A percentile compares a stretch with the other conserved stretches of the same genome.
Conservation (phyloP, 495 filamentous ascomycete genomes). For the Podospora sp. region DNA sequence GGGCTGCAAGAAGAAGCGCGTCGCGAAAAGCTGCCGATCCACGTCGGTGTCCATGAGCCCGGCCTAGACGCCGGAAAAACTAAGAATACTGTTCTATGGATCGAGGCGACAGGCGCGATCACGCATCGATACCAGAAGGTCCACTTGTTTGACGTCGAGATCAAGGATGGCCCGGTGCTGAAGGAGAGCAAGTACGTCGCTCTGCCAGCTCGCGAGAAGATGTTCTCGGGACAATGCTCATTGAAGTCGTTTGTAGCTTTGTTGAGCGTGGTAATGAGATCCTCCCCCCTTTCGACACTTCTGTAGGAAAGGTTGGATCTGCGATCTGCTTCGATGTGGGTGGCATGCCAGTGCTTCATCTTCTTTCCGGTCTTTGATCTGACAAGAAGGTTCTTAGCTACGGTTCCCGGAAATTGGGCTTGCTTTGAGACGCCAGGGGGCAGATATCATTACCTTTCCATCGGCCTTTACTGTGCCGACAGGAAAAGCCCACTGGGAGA, state of each 20-base stretch:
- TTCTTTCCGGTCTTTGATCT: neutral
- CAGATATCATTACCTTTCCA: constrained; percentile 82
- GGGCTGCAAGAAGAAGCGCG: constrained; percentile 71
- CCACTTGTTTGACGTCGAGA: constrained; percentile 51
- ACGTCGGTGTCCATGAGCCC: constrained; percentile 77
- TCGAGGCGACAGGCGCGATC: constrained; percentile 43
- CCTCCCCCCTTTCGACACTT: constrained; percentile 67
- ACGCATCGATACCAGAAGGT: constrained; percentile 58
- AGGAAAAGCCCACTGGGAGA: constrained; percentile 83
- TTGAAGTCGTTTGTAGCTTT: constrained; percentile 17
- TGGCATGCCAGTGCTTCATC: neutral
- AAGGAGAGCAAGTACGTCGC: constrained; percentile 34
- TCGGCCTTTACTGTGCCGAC: constrained; percentile 91
- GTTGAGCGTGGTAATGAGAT: constrained; percentile 40
- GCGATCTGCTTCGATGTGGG: constrained; percentile 86
- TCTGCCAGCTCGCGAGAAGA: neutral
- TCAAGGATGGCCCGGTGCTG: constrained; percentile 32
- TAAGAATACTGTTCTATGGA: constrained; percentile 53
- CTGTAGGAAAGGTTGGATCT: constrained; percentile 72
- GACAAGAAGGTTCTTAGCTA: constrained; percentile 17
- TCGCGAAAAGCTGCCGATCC: constrained; percentile 65
- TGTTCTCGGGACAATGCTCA: constrained; percentile 36
- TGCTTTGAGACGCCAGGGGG: constrained; percentile 50
- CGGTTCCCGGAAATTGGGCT: constrained; percentile 83
- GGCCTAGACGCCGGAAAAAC: constrained; percentile 35